Evolutionary conservation across 2,329 filamentous ascomycete genomes (phyloP), one percentile per base, ranked within the genome.

Genomic region (Ceratocystis destructans): DNA sequence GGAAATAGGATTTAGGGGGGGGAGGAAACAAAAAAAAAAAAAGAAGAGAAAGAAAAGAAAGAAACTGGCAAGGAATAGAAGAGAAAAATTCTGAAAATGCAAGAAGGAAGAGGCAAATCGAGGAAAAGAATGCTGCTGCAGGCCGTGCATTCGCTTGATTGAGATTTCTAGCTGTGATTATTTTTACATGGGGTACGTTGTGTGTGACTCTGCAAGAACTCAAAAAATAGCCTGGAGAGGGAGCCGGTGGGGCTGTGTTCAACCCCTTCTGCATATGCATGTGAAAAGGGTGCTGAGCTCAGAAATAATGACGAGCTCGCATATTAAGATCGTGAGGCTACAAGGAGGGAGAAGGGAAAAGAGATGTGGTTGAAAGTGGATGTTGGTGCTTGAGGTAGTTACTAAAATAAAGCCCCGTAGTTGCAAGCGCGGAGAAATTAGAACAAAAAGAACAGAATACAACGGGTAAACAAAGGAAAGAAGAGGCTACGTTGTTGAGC

Each of bases 221-320:
- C 46, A 22, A 50, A 50, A 50, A 50, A 50, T n/a, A 5, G 17
- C 46, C 46, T 50, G 46, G 50, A 55, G 50, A 55, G 50, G 50
- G 50, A 55, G 50, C 50, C 50, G n/a, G 50, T 25, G 50, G 50
- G 50, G 50, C 50, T 55, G 50, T 55, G 50, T 55, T 7, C 22
- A 28, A 37, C 20, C 25, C n/a, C 50, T 12, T 48, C 15, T 48
- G n/a, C n/a, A 25, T 25, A 55, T 55, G 50, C 50, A 55, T 22
- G 50, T 55, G 50, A 25, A 55, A 55, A 55, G 22, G 22, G 22
- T 22, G 7, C 25, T 12, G 50, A 22, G 22, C n/a, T 12, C 20
- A 22, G 25, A 20, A 55, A 25, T 22, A 55, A 28, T 15, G 25
- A 55, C 33, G 33, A 8, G 33, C 33, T 37, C 17, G 46, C 46